Conservation (phyloP, 2,329 filamentous ascomycete species). For the Clonostachys rhizophaga region DNA sequence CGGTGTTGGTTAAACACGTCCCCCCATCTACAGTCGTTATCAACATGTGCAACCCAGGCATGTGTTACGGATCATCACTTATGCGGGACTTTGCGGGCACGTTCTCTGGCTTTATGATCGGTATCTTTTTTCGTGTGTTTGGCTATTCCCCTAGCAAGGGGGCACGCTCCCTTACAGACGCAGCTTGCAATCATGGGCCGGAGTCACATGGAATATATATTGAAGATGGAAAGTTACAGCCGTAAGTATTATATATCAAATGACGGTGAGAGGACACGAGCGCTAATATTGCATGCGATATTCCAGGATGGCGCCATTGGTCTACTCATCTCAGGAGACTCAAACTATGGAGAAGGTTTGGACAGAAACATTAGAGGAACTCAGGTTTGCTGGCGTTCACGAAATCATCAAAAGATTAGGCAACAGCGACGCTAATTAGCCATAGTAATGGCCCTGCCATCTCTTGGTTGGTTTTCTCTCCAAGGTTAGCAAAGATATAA, state of each 20-base stretch:
- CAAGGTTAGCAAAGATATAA: too few species aligned
- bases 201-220: slow-evolving; percentile 2
- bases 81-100: background rate
- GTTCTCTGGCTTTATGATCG: background rate
- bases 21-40: background rate
- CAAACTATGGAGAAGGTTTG: background rate
- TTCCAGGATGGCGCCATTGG: background rate
- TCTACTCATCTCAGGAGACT: background rate
- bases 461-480: too few species aligned
- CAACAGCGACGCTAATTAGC: too few species aligned
- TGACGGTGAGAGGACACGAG: background rate
- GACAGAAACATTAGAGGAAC: slow-evolving; percentile 3
- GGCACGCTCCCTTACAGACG: slow-evolving; percentile 1
- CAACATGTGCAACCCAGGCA: background rate
- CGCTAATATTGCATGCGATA: background rate
- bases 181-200: background rate
- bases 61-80: background rate
- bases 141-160: background rate
- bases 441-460: too few species aligned
- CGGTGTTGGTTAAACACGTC: slow-evolving; percentile 1
- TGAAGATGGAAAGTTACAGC: slow-evolving; percentile 1
- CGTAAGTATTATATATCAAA: slow-evolving; percentile 1
- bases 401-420: background rate
- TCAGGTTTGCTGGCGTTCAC: slow-evolving; percentile 1
- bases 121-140: background rate